Percentiles rank a stretch among this genome's conserved stretches.
phyloP scores from a whole-genome alignment of 768 basidiomycete species.

The Russula sp. region DNA sequence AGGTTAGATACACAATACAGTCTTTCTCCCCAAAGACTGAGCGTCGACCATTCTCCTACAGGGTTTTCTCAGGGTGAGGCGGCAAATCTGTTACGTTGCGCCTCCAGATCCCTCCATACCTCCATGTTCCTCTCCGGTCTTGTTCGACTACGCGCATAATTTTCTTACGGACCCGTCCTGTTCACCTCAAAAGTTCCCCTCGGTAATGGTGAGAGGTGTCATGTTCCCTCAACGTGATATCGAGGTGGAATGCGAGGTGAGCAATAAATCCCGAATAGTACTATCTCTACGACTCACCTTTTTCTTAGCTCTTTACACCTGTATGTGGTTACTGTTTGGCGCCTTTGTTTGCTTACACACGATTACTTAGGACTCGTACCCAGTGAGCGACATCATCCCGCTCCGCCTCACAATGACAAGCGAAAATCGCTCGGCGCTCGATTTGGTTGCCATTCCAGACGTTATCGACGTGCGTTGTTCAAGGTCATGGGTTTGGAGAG shows the following conservation, averaged over 20 bases:
- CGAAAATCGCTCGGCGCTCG: not conserved
- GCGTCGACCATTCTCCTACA: too few relatives aligned
- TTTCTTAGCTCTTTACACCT: constrained; percentile 5
- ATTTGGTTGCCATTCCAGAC: not conserved
- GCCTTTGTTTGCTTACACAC: not conserved
- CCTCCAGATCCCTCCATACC: not conserved
- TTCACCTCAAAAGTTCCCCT: not conserved
- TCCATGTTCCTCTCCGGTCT: not conserved
- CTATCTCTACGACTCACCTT: not conserved
- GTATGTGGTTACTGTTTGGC: not conserved
- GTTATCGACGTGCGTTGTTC: too few relatives aligned
- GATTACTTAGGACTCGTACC: not conserved
- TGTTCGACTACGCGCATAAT: not conserved
- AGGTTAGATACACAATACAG: too few relatives aligned
- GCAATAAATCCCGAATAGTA: not conserved
- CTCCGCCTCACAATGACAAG: not conserved
- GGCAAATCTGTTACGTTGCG: not conserved
- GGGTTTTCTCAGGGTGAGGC: not conserved
- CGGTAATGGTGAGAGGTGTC: constrained; percentile 9
- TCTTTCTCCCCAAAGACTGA: too few relatives aligned
- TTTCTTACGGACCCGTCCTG: not conserved
- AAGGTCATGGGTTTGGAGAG: too few relatives aligned
- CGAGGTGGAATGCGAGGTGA: constrained; percentile 17
- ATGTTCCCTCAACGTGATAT: not conserved
- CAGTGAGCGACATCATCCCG: constrained; percentile 5